phyloP scores from a whole-genome alignment of 2,329 filamentous ascomycete species.

The Myrmaecium sp. region DNA sequence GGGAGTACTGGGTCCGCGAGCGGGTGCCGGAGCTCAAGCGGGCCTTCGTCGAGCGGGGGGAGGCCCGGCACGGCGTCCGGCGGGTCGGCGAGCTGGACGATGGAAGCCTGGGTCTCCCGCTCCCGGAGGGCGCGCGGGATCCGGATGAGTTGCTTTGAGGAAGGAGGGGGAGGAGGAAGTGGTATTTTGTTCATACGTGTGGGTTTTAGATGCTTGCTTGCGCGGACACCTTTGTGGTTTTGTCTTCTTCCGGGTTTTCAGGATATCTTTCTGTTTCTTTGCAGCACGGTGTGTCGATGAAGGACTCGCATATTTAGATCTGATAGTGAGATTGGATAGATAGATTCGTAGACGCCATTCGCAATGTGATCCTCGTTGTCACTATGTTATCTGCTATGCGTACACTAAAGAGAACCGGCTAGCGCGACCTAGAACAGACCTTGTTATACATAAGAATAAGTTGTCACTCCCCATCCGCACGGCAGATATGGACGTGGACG shows the following conservation, averaged over 20 bases:
- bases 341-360: too few relatives aligned
- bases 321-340: too few relatives aligned
- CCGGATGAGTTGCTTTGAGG: too few relatives aligned
- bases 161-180: conserved; percentile 14
- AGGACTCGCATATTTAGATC: too few relatives aligned
- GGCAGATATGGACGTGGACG: neutral
- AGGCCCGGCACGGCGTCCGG: conserved; percentile 37
- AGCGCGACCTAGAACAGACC: neutral
- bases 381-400: too few relatives aligned
- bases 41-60: conserved; percentile 50
- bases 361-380: too few relatives aligned
- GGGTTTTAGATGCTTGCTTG: neutral
- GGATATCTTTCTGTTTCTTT: neutral
- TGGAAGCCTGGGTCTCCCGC: too few relatives aligned
- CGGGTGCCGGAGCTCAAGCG: conserved; percentile 53
- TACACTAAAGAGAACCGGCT: neutral
- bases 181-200: neutral
- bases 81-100: conserved; percentile 56
- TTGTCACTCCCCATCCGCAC: neutral
- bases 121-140: too few relatives aligned
- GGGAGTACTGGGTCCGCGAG: conserved; percentile 54
- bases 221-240: neutral
- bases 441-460: neutral
- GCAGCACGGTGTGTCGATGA: too few relatives aligned
- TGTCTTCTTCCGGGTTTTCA: neutral